Evolutionary conservation across 1,139 yeast species (phyloP).

Genomic region (Suhomyces bribrorum): DNA sequence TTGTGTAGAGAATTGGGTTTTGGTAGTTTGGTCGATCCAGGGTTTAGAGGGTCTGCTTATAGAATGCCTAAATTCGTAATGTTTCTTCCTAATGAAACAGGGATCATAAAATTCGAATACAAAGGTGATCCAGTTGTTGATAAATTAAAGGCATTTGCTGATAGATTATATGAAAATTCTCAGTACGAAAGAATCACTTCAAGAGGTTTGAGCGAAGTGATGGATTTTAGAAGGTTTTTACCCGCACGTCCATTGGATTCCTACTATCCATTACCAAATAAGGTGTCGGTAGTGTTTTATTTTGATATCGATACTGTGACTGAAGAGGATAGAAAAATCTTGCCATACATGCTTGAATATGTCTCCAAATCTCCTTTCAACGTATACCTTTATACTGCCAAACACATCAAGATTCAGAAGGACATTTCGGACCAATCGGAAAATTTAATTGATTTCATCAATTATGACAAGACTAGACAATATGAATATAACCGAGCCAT

Average conservation of each 20-base stretch:
- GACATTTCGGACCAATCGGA: constrained; percentile 46
- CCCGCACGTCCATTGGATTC: constrained; percentile 33
- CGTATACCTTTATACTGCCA: constrained; percentile 53
- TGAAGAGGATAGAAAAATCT: constrained; percentile 60
- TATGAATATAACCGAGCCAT: constrained; percentile 43
- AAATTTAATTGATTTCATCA: constrained; percentile 41
- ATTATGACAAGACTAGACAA: constrained; percentile 36
- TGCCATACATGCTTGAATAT: constrained; percentile 61
- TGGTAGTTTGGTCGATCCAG: constrained; percentile 12
- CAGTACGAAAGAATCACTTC: constrained; percentile 43
- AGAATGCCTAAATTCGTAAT: constrained; percentile 31
- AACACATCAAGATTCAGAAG: constrained; percentile 44
- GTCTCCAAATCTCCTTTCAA: constrained; percentile 58
- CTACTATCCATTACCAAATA: constrained; percentile 45
- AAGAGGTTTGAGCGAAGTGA: constrained; percentile 39
- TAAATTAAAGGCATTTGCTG: constrained; percentile 35
- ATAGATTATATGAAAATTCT: constrained; percentile 35
- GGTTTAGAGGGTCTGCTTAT: constrained; percentile 4
- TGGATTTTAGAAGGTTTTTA: constrained; percentile 40
- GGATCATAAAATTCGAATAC: constrained; percentile 39
- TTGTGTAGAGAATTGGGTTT: constrained; percentile 56
- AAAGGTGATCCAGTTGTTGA: constrained; percentile 26
- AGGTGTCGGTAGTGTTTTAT: constrained; percentile 52
- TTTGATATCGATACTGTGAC: constrained; percentile 54
- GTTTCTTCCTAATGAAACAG: constrained; percentile 44